These are phyloP conservation scores for Tulasnella calospora DNA, from an alignment of 768 basidiomycete species.

Conservation along the genomic window DNA sequence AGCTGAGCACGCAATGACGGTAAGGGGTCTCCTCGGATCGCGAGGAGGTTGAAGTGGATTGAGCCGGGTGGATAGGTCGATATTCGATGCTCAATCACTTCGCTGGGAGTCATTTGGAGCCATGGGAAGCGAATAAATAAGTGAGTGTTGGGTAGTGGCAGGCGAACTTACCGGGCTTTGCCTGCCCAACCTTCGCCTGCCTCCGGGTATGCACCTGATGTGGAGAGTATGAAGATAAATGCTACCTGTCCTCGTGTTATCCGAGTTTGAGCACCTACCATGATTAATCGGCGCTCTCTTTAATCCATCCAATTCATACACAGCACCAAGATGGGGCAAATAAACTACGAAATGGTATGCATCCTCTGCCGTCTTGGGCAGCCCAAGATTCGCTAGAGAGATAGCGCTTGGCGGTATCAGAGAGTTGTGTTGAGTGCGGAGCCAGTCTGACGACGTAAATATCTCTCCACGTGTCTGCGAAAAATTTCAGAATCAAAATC, in stretches of 20 bases:
- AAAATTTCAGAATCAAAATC: too few relatives aligned
- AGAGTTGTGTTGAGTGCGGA: constrained; percentile 82
- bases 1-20: constrained; percentile 61
- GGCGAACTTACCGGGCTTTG: constrained; percentile 58
- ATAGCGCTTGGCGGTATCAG: constrained; percentile 87
- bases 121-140: not conserved
- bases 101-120: not conserved
- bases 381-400: constrained; percentile 75
- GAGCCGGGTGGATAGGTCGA: constrained; percentile 84
- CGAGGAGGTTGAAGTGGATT: constrained; percentile 90
- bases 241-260: not conserved
- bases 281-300: constrained; percentile 76
- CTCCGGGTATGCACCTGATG: constrained; percentile 44
- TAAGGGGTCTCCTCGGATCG: constrained; percentile 76
- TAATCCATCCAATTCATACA: constrained; percentile 94
- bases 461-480: constrained; percentile 62
- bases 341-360: constrained; percentile 98
- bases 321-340: constrained; percentile 69
- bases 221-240: not conserved
- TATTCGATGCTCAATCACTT: constrained; percentile 80
- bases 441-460: constrained; percentile 74
- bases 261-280: constrained; percentile 41
- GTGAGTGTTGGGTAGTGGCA: not conserved
- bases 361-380: constrained; percentile 58
- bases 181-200: constrained; percentile 77